phyloP scores from a whole-genome alignment of 192 early-diverging fungal species.

The Entomortierella chlamydospora region DNA sequence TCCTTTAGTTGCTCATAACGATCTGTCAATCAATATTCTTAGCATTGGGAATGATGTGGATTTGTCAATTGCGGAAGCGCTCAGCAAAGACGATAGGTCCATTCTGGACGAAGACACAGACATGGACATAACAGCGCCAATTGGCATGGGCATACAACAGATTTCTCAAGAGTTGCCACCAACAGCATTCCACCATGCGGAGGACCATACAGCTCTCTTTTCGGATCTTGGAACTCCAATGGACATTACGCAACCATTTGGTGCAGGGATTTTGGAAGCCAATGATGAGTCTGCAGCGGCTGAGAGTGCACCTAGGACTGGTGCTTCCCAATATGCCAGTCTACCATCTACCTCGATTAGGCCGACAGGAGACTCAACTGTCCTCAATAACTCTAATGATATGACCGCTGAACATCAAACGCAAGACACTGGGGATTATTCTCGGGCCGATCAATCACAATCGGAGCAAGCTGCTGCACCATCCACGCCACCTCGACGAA shows the following conservation, averaged over 20 bases:
- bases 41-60: background rate
- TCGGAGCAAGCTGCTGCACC: background rate
- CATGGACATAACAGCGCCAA: conserved; percentile 52
- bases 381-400: conserved; percentile 7
- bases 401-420: background rate
- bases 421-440: background rate
- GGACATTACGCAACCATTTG: conserved; percentile 40
- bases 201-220: conserved; percentile 30
- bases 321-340: background rate
- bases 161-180: conserved; percentile 38
- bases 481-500: conserved; percentile 24
- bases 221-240: conserved; percentile 30
- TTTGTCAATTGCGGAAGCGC: background rate
- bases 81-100: background rate
- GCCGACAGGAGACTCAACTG: background rate
- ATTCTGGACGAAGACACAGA: conserved; percentile 25
- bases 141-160: conserved; percentile 45
- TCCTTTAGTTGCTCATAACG: background rate
- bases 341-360: conserved; percentile 3
- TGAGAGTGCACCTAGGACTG: background rate
- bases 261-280: conserved; percentile 25
- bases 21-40: background rate
- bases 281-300: background rate
- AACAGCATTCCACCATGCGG: conserved; percentile 17
- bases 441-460: background rate